Evolutionary conservation across 805 yeast genomes (phyloP).

Genomic region (Yarrowia sp.): DNA sequence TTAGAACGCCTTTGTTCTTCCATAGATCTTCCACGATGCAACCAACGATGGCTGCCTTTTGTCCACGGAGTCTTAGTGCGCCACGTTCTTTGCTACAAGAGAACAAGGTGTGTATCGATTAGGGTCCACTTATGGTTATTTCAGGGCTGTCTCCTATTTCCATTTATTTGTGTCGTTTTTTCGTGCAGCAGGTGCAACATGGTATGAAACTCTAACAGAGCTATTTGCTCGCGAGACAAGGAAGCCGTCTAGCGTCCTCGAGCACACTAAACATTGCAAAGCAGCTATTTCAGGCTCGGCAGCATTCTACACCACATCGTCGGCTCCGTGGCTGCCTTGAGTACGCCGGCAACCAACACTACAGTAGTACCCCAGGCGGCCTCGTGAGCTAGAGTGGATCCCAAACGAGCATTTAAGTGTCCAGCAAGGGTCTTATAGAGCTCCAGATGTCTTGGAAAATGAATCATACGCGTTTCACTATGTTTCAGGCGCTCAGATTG

Average conservation of each 20-base stretch:
- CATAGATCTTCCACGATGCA: no score
- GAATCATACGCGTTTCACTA: neutral
- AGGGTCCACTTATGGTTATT: no score
- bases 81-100: no score
- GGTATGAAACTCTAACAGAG: neutral
- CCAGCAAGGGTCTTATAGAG: neutral
- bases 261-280: neutral
- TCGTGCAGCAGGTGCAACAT: neutral
- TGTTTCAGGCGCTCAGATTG: neutral
- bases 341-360: neutral
- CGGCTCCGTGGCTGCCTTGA: neutral
- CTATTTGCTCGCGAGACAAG: neutral
- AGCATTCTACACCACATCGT: no score
- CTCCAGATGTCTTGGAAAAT: neutral
- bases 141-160: no score
- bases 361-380: neutral
- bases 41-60: no score
- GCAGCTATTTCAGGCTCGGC: no score
- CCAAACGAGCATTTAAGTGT: neutral
- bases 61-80: no score
- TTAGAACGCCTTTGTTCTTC: no score
- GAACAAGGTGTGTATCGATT: no score
- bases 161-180: no score
- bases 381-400: neutral
- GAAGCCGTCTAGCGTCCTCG: no score